Percentiles rank a stretch among this genome's conserved stretches.
Conservation (phyloP, 441 rosid species). For the Gossypium schwendimanii region DNA sequence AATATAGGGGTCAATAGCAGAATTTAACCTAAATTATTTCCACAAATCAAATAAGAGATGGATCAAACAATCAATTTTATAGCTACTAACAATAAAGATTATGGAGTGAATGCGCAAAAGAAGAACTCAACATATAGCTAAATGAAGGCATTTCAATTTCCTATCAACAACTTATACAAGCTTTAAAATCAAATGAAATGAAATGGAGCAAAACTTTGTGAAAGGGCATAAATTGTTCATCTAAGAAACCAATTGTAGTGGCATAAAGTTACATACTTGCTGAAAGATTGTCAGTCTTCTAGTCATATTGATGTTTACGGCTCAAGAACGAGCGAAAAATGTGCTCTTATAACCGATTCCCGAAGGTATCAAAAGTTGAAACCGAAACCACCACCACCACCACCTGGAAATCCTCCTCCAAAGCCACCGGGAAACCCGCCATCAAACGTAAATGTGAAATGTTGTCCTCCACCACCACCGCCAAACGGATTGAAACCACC, state of each 20-base stretch:
- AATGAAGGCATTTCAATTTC: background rate
- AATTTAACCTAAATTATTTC: too few species aligned
- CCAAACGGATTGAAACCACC: slow-evolving; percentile 74
- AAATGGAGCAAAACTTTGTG: slow-evolving; percentile 16
- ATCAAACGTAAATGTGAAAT: slow-evolving; percentile 68
- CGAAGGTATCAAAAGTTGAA: slow-evolving; percentile 38
- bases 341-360: background rate
- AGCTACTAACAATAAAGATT: background rate
- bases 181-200: slow-evolving; percentile 12
- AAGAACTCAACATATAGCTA: background rate
- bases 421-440: slow-evolving; percentile 89
- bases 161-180: slow-evolving; percentile 13
- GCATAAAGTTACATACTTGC: slow-evolving; percentile 16
- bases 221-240: slow-evolving; percentile 1
- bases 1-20: too few species aligned
- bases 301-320: slow-evolving; percentile 13
- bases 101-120: background rate
- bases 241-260: background rate
- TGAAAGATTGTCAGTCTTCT: slow-evolving; percentile 19
- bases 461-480: slow-evolving; percentile 76
- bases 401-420: slow-evolving; percentile 53
- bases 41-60: too few species aligned
- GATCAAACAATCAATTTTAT: too few species aligned
- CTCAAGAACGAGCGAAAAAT: background rate
- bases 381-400: slow-evolving; percentile 48